These are phyloP conservation scores for Abrus pulchellus DNA, from an alignment of 306 rosid genomes.

Conservation along the genomic window DNA sequence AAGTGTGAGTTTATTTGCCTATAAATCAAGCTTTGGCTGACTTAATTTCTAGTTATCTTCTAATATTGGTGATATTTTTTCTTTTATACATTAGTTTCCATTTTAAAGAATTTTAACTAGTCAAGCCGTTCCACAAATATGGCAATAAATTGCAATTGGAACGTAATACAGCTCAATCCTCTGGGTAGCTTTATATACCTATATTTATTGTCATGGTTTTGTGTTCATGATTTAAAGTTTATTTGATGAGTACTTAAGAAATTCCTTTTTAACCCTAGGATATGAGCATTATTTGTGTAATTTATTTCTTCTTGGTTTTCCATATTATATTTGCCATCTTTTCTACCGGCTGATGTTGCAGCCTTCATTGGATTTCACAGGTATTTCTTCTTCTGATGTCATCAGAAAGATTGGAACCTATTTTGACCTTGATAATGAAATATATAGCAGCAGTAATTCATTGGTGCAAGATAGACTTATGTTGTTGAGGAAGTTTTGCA, in stretches of 20 bases:
- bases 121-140: slow-evolving; percentile 12
- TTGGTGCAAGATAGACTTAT: slow-evolving; percentile 49
- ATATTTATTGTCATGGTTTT: slow-evolving; percentile 24
- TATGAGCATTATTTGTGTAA: not conserved
- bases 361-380: slow-evolving; percentile 52
- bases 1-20: slow-evolving; percentile 61
- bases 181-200: slow-evolving; percentile 1
- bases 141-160: slow-evolving; percentile 17
- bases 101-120: slow-evolving; percentile 18
- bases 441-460: slow-evolving; percentile 46
- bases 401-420: slow-evolving; percentile 63
- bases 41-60: slow-evolving; percentile 7
- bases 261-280: slow-evolving; percentile 12
- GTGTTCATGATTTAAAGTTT: slow-evolving; percentile 17
- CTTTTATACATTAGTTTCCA: slow-evolving; percentile 1
- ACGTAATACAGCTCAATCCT: slow-evolving; percentile 6
- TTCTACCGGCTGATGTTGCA: slow-evolving; percentile 36
- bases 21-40: slow-evolving; percentile 34
- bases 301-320: slow-evolving; percentile 2
- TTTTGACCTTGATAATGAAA: slow-evolving; percentile 62
- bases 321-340: slow-evolving; percentile 14
- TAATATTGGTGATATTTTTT: slow-evolving; percentile 18
- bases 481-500: slow-evolving; percentile 67
- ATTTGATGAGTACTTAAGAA: slow-evolving; percentile 1
- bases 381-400: slow-evolving; percentile 71